Conservation (phyloP, 768 basidiomycete species). For the Pholiota microspora region DNA sequence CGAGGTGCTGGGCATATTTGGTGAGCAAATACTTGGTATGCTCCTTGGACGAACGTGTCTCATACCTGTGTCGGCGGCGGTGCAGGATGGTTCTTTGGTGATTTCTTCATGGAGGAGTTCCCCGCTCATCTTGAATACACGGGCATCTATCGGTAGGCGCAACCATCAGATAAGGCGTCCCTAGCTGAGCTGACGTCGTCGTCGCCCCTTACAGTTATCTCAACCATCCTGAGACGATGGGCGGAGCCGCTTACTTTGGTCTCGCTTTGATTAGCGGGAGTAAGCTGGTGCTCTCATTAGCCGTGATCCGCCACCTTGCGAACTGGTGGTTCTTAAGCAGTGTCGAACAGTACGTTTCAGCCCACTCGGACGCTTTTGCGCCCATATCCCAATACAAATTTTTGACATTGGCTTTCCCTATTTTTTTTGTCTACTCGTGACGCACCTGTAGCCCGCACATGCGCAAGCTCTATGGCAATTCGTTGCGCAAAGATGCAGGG, state of each 20-base stretch:
- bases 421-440: background rate
- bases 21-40: conserved; percentile 35
- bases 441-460: conserved; percentile 81
- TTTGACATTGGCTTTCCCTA: background rate
- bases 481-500: conserved; percentile 92
- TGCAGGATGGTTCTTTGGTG: conserved; percentile 96
- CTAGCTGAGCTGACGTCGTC: background rate
- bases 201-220: conserved; percentile 56
- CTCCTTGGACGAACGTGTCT: background rate
- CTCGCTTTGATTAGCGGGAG: conserved; percentile 88
- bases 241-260: conserved; percentile 94
- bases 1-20: conserved; percentile 92
- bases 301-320: conserved; percentile 79
- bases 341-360: conserved; percentile 79
- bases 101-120: conserved; percentile 95
- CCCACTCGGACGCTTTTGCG: background rate
- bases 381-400: background rate
- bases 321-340: conserved; percentile 95
- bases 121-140: conserved; percentile 90
- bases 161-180: background rate
- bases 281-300: conserved; percentile 85
- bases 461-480: conserved; percentile 92
- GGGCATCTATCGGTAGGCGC: conserved; percentile 83
- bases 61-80: background rate
- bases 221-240: conserved; percentile 95